Evolutionary conservation across 495 filamentous ascomycete genomes (phyloP), one percentile per base, ranked within the genome.

Genomic region (Chlorociboria aeruginascens): DNA sequence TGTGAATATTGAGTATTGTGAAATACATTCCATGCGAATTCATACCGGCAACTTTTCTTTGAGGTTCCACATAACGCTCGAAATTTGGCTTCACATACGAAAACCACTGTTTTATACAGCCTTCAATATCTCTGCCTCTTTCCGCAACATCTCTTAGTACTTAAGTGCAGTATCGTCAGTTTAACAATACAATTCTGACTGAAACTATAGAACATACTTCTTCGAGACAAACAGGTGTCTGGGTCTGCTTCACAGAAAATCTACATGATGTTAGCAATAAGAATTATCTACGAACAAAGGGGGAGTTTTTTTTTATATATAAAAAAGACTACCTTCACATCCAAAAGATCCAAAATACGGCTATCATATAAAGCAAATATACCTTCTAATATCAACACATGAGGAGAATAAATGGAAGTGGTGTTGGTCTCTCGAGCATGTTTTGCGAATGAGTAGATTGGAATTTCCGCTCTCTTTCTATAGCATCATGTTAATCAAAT

Each of bases 61-160:
- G 92, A 38, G 93, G 92, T 52, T 94, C 79, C 40, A 98, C 92
- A 61, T 76, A 96, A 60, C 70, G 73, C 48, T 88, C 83, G 54
- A 89, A 96, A 50, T 95, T 96, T 3, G 92, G 92, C 64, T 98
- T 25, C 7, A 98, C 92, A 63, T 82, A 98, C 32, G 63, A 63
- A 61, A 95, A 95, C 92, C 92, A 98, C 64, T 98, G 92, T 63
- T 97, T 97, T 58, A 97, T 89, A 58, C 89, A 89, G 34, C 92
- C 92, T 53, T 95, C 86, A 48, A 96, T 80, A 50, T 93, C 86
- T 45, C 89, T 72, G 7, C 86, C 87, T 55, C 89, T 73, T 55
- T 93, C 83, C 52, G 72, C 74, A 12, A 95, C 84, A 67, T 96
- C 89, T 55, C 89, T 84, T 34, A 89, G 62, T 51, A 95, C 86